These are phyloP conservation scores for Rhizoclosmatium globosum DNA, from an alignment of 192 early-diverging fungal genomes.

Conservation along the genomic window DNA sequence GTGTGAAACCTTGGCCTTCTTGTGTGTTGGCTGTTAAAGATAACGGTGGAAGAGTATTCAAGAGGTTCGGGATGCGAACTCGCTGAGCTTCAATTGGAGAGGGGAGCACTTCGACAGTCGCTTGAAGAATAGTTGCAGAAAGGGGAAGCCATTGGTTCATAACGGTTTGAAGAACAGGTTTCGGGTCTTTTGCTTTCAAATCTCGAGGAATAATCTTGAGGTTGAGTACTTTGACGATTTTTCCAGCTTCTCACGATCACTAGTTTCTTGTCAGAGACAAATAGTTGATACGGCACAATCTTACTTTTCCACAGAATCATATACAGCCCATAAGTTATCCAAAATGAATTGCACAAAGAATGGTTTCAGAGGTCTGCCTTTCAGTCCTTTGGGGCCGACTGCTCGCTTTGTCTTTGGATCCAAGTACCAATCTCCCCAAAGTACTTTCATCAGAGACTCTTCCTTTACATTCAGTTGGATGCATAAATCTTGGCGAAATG, in stretches of 20 bases:
- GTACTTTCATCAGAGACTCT: conserved; percentile 72
- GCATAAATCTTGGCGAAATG: conserved; percentile 95
- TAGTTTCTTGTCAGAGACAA: conserved; percentile 24
- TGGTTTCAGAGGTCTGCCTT: conserved; percentile 86
- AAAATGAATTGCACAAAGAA: conserved; percentile 97
- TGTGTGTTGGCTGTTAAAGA: conserved; percentile 35
- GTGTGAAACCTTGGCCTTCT: conserved; percentile 32
- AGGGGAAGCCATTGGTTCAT: conserved; percentile 97
- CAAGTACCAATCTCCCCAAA: conserved; percentile 98
- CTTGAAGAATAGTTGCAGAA: conserved; percentile 83
- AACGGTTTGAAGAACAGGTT: conserved; percentile 77
- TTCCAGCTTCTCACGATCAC: conserved; percentile 82
- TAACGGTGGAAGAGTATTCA: conserved; percentile 59
- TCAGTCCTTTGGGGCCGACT: conserved; percentile 83
- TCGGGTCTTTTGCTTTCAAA: conserved; percentile 83
- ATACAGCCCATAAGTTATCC: conserved; percentile 94
- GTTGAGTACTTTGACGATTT: conserved; percentile 90
- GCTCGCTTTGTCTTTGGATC: conserved; percentile 96
- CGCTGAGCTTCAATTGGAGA: conserved; percentile 83
- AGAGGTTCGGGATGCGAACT: conserved; percentile 78
- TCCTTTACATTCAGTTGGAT: conserved; percentile 86
- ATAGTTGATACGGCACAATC: neutral
- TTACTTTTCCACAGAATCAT: conserved; percentile 72
- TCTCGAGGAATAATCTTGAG: conserved; percentile 93
- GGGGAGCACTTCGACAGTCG: conserved; percentile 89